These are phyloP conservation scores for Cardiospermum halicacabum DNA, from an alignment of 345 rosid species.

Conservation along the genomic window DNA sequence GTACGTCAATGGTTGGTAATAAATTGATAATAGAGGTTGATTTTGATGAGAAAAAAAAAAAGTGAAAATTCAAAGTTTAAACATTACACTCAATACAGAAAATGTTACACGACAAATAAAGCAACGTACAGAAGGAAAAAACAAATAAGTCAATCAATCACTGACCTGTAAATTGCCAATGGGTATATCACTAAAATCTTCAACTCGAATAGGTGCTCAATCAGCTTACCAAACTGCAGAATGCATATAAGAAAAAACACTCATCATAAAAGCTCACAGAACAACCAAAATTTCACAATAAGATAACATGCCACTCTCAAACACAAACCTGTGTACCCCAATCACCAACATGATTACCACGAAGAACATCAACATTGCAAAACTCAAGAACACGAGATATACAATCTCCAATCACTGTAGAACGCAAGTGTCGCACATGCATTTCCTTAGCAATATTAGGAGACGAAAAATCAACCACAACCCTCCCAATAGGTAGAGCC, in stretches of 20 bases:
- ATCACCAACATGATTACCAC: slow-evolving; percentile 98
- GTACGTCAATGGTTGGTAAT: no score
- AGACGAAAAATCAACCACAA: slow-evolving; percentile 94
- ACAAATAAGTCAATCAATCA: slow-evolving; percentile 18
- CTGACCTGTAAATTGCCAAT: slow-evolving; percentile 93
- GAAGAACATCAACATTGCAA: slow-evolving; percentile 82
- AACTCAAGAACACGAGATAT: slow-evolving; percentile 90
- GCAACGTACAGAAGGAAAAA: background rate
- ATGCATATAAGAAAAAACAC: slow-evolving; percentile 5
- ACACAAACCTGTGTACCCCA: slow-evolving; percentile 92
- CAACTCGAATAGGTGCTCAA: slow-evolving; percentile 83
- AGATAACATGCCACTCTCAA: background rate
- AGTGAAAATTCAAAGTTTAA: background rate
- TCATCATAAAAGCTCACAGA: no score
- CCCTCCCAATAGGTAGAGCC: slow-evolving; percentile 48
- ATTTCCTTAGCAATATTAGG: slow-evolving; percentile 99
- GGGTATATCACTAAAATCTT: slow-evolving; percentile 60
- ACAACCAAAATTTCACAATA: no score
- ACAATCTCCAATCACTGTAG: slow-evolving; percentile 93
- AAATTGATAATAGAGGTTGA: no score
- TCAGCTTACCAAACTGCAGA: slow-evolving; percentile 94
- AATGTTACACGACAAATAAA: background rate
- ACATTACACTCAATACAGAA: no score
- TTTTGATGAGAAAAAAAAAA: no score
- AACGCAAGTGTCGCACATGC: slow-evolving; percentile 97